A percentile compares a stretch with the other conserved stretches of the same genome.
Conservation (phyloP, 345 rosid species). For the Geranium rotundifolium region DNA sequence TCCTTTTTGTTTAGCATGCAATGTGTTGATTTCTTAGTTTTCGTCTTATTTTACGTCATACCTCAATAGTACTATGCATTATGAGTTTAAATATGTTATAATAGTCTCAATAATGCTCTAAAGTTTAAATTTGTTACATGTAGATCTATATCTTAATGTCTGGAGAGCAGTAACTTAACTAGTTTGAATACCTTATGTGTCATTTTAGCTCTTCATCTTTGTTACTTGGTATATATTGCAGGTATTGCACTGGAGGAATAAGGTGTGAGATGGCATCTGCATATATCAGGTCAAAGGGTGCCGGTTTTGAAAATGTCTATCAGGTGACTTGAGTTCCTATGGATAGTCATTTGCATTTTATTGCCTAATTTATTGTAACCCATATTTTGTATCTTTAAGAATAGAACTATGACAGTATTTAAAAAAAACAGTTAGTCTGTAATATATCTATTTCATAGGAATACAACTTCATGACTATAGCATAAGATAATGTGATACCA, state of each 20-base stretch:
- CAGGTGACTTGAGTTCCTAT: constrained; percentile 40
- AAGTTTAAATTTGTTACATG: too few relatives aligned
- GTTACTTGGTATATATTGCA: constrained; percentile 12
- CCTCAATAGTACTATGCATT: too few relatives aligned
- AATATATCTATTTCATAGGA: not conserved
- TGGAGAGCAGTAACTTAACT: too few relatives aligned
- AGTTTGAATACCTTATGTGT: not conserved
- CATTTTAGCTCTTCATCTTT: not conserved
- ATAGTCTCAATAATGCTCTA: too few relatives aligned
- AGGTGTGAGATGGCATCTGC: constrained; percentile 99
- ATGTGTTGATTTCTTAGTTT: not conserved
- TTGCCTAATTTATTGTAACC: not conserved
- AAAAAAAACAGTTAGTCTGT: not conserved
- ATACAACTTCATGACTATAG: not conserved
- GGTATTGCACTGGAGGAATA: constrained; percentile 99
- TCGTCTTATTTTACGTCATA: not conserved
- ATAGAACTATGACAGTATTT: not conserved
- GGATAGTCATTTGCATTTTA: not conserved
- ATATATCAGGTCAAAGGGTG: constrained; percentile 77
- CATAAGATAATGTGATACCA: not conserved
- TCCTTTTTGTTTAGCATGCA: not conserved
- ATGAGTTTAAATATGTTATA: too few relatives aligned
- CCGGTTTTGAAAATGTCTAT: constrained; percentile 73
- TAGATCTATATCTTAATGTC: too few relatives aligned
- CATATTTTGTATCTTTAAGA: not conserved